Conservation (phyloP, 2,329 filamentous ascomycete species). For the Stagonosporopsis chrysanthemi region DNA sequence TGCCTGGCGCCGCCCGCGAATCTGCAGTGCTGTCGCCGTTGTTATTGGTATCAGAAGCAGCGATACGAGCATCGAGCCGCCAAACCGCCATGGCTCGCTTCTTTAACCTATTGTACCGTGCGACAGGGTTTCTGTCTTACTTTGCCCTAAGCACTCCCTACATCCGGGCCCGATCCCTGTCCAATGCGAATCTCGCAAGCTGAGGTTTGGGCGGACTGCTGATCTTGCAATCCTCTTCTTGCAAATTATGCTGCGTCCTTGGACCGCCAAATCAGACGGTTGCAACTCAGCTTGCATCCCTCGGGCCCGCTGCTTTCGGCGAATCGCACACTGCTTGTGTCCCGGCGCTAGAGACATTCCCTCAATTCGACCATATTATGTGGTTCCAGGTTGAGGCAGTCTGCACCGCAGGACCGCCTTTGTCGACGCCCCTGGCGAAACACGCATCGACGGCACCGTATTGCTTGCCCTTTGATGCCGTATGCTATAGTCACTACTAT, state of each 20-base stretch:
- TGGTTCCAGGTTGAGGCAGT: conserved; percentile 48
- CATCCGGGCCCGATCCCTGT: conserved; percentile 48
- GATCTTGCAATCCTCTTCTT: conserved; percentile 45
- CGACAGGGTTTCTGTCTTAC: conserved; percentile 39
- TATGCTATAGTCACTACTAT: conserved; percentile 19
- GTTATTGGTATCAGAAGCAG: conserved; percentile 30
- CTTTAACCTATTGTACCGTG: conserved; percentile 27
- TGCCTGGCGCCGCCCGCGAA: conserved; percentile 23
- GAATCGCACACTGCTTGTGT: conserved; percentile 32
- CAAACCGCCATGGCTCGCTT: conserved; percentile 23
- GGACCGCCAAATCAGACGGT: conserved; percentile 40
- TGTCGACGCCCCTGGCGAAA: conserved; percentile 47
- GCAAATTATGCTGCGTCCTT: conserved; percentile 43
- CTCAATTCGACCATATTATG: conserved; percentile 36
- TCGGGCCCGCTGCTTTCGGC: conserved; percentile 27
- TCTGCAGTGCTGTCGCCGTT: conserved; percentile 39
- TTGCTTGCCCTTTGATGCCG: conserved; percentile 26
- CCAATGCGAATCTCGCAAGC: conserved; percentile 44
- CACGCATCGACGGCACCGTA: conserved; percentile 33
- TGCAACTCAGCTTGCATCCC: conserved; percentile 31
- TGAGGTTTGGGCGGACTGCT: conserved; percentile 42
- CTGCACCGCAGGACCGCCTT: conserved; percentile 47
- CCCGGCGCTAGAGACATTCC: conserved; percentile 31
- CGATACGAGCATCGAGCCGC: conserved; percentile 41
- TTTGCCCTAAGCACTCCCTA: conserved; percentile 43